Base-by-base conservation (phyloP, 1,139 yeast genomes). In the Magnusiomyces tetraspermus region DNA sequence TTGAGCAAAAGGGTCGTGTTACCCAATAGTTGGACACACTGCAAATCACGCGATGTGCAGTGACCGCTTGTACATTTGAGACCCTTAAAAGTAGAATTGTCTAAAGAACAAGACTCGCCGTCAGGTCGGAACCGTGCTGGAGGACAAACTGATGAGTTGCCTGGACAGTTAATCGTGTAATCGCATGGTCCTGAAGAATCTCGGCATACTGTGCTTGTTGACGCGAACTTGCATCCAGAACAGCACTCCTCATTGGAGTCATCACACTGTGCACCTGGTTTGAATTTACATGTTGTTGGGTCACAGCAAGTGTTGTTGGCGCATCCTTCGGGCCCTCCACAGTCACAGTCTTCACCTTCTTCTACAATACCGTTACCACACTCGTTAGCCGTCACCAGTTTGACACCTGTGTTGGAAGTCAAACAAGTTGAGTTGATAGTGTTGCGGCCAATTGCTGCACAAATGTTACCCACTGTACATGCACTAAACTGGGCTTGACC, bases 361-460 rank as follows among this genome's bases (percentile, higher is more conserved):
- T 70, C 73, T 3, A 70, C 72, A 50, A 70, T 69, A 6, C 73
- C 73, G 55, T 70, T 70, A 21, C 73, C 73, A 52, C 73, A 70
- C 41, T 65, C 67, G 53, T 67, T 67, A 42, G 57, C 62, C 1
- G 69, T 64, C 33, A 67, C 61, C 23, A 69, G 63, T 31, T 53
- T 55, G 45, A 68, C 63, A 11, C 68, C 68, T n/a, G 67, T 60
- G 57, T 70, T 70, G 37, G 66, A 58, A 6, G 63, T 58, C 46
- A 71, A 55, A 51, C 75, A 71, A 1, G 70, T 60, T 17, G 69
- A 57, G 50, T 69, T 67, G 50, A 68, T 62, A 2, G 64, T 50
- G 50, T 62, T 62, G 15, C 63, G 59, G 17, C 62, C 62, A 26
- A 71, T 59, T 10, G 65, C 67, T 6, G 59, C 58, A 55, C 74